Percentiles rank a stretch among this genome's conserved stretches.
These are phyloP conservation scores for Sordaria brevicollis DNA, from an alignment of 495 filamentous ascomycete genomes.

Conservation along the genomic window DNA sequence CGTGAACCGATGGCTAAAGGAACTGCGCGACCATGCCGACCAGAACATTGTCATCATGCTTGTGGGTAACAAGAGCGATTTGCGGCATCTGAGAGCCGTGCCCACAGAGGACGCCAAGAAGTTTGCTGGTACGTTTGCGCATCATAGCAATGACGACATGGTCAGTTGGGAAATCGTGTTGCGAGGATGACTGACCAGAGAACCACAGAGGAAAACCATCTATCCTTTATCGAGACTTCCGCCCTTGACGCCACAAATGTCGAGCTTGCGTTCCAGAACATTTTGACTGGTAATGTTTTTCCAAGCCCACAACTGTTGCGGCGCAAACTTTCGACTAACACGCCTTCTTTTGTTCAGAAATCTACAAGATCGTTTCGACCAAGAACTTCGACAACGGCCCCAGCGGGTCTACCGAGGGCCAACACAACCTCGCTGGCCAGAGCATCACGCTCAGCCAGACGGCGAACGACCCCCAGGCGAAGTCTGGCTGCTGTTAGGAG, in stretches of 20 bases:
- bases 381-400: conserved; percentile 76
- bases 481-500: conserved; percentile 78
- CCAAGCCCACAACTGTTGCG: neutral
- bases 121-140: conserved; percentile 73
- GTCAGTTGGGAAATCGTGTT: neutral
- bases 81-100: conserved; percentile 93
- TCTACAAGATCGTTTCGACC: conserved; percentile 97
- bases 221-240: conserved; percentile 98
- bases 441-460: conserved; percentile 76
- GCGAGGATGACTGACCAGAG: conserved; percentile 5
- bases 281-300: conserved; percentile 72
- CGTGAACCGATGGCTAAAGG: conserved; percentile 97
- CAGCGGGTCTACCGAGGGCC: conserved; percentile 47
- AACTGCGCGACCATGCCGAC: conserved; percentile 95
- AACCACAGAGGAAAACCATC: conserved; percentile 72
- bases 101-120: conserved; percentile 97
- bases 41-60: conserved; percentile 99
- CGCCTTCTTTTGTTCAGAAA: conserved; percentile 49
- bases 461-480: conserved; percentile 49
- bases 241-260: conserved; percentile 98
- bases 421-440: conserved; percentile 64
- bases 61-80: conserved; percentile 99
- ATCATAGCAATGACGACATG: neutral
- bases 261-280: conserved; percentile 99
- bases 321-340: neutral